These are phyloP conservation scores for Boletus sp. DNA, from an alignment of 768 basidiomycete species.

Conservation along the genomic window DNA sequence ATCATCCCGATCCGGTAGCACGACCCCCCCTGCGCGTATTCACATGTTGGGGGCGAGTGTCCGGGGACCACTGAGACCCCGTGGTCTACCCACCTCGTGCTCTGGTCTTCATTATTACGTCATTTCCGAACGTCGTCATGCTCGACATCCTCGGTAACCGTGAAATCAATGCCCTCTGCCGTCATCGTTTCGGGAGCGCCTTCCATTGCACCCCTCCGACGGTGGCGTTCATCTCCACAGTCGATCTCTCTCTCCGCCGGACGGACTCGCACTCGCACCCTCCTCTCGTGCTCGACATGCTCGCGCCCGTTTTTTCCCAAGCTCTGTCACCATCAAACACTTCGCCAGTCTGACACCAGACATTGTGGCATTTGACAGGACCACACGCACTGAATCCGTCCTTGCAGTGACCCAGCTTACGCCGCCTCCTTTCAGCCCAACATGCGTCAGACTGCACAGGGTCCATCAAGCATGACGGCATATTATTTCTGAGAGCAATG, in stretches of 20 bases:
- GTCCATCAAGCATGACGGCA: slow-evolving; percentile 13
- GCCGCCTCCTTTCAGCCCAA: slow-evolving; percentile 12
- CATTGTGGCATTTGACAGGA: neutral
- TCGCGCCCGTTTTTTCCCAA: no score
- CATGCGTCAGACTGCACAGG: slow-evolving; percentile 10
- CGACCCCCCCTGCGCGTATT: slow-evolving; percentile 21
- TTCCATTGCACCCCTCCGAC: no score
- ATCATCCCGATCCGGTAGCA: neutral
- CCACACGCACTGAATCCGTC: neutral
- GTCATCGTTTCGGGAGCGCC: slow-evolving; percentile 16
- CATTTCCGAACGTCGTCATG: slow-evolving; percentile 1
- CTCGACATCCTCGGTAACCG: slow-evolving; percentile 15
- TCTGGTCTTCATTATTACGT: neutral
- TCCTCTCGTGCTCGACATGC: no score
- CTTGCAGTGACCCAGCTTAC: neutral
- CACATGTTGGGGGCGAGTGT: slow-evolving; percentile 22
- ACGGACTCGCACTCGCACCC: no score
- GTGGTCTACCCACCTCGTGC: slow-evolving; percentile 22
- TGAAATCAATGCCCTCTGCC: neutral
- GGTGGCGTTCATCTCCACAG: neutral
- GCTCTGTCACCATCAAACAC: neutral
- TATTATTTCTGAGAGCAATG: neutral
- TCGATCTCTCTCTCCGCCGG: slow-evolving; percentile 14
- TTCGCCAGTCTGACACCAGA: neutral
- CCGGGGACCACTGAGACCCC: slow-evolving; percentile 14